phyloP scores from a whole-genome alignment of 306 rosid genomes.

The Prunus mume region DNA sequence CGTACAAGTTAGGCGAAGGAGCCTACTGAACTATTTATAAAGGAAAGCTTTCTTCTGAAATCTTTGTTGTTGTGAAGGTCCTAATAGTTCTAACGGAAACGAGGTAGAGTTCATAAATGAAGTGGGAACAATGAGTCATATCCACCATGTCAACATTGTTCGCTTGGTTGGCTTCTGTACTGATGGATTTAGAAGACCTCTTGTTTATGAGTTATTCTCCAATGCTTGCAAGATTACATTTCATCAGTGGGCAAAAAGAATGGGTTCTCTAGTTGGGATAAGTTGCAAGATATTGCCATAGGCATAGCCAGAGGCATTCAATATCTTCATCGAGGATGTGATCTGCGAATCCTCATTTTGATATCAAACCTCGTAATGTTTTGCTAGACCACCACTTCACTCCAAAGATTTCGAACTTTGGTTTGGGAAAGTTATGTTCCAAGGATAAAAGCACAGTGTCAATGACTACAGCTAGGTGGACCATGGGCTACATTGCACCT shows the following conservation, averaged over 20 bases:
- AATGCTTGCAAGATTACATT: constrained; percentile 23
- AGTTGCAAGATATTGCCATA: constrained; percentile 27
- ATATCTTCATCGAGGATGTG: constrained; percentile 35
- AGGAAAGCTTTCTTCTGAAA: no score
- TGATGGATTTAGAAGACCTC: constrained; percentile 34
- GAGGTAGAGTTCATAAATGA: neutral
- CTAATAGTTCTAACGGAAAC: neutral
- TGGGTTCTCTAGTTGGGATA: constrained; percentile 24
- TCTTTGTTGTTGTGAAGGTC: neutral
- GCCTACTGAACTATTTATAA: constrained; percentile 16
- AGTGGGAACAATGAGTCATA: constrained; percentile 23
- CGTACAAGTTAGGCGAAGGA: constrained; percentile 36
- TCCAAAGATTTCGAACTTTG: constrained; percentile 39
- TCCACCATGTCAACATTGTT: constrained; percentile 37
- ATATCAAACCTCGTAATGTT: constrained; percentile 37
- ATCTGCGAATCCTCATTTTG: constrained; percentile 38
- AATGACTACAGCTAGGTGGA: constrained; percentile 31
- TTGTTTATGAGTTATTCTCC: constrained; percentile 32
- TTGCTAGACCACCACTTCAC: constrained; percentile 25
- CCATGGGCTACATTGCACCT: constrained; percentile 38
- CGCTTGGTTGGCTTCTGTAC: constrained; percentile 42
- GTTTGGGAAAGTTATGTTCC: constrained; percentile 38
- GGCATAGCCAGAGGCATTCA: constrained; percentile 41
- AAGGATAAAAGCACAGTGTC: constrained; percentile 35
- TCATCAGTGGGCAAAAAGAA: constrained; percentile 2